These are phyloP conservation scores for Phtheirospermum japonicum DNA, from an alignment of 257 asterid species.

Conservation along the genomic window DNA sequence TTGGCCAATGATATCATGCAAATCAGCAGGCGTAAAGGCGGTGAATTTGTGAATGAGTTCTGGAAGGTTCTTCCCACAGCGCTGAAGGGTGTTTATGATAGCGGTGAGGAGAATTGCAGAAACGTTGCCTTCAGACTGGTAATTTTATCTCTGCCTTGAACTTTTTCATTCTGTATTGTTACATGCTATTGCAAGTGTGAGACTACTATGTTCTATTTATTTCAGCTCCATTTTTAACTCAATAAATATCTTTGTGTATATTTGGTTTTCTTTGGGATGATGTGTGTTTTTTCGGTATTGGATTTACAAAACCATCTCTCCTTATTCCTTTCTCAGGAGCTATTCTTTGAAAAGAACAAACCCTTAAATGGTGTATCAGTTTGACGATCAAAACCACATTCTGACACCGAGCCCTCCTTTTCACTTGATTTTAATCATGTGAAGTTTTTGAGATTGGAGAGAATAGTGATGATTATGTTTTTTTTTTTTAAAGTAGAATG, in stretches of 20 bases:
- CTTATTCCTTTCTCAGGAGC: no score
- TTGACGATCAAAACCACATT: not conserved
- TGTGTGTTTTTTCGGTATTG: no score
- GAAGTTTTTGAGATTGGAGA: not conserved
- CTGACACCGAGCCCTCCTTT: not conserved
- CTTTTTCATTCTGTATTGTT: not conserved
- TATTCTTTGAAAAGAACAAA: no score
- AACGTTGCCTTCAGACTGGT: not conserved
- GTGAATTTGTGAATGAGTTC: slow-evolving; percentile 5
- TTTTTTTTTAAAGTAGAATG: no score
- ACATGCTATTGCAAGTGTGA: not conserved
- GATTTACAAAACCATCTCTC: no score
- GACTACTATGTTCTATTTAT: no score
- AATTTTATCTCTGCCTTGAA: no score
- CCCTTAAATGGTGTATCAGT: not conserved
- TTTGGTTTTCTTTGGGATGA: no score
- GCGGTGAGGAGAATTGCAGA: slow-evolving; percentile 2
- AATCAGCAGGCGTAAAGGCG: slow-evolving; percentile 1
- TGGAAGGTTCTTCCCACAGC: slow-evolving; percentile 6
- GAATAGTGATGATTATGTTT: no score
- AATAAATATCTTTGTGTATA: no score
- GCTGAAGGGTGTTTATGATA: slow-evolving; percentile 2
- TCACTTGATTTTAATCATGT: not conserved
- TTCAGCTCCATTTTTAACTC: no score
- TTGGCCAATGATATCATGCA: slow-evolving; percentile 3